A percentile compares a stretch with the other conserved stretches of the same genome.
Conservation (phyloP, 345 rosid species). For the Geranium rotundifolium region DNA sequence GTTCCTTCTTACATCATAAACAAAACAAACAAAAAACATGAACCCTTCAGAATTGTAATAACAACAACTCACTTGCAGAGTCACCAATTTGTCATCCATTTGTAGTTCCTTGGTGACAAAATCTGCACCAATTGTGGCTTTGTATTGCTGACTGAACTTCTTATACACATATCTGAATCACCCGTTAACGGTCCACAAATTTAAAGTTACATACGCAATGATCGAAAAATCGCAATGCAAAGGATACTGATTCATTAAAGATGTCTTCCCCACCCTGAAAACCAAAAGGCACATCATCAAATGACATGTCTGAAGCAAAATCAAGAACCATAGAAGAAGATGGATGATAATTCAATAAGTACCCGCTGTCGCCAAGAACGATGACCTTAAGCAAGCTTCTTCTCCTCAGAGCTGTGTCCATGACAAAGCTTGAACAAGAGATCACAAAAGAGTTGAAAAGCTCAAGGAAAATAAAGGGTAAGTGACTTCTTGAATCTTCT, state of each 20-base stretch:
- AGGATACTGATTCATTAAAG: too few relatives aligned
- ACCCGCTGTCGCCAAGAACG: slow-evolving; percentile 89
- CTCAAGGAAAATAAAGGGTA: not conserved
- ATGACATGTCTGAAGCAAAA: not conserved
- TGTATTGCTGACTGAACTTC: too few relatives aligned
- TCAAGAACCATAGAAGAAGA: not conserved
- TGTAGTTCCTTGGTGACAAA: slow-evolving; percentile 83
- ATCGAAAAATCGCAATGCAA: too few relatives aligned
- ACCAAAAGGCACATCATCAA: too few relatives aligned
- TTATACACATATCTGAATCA: too few relatives aligned
- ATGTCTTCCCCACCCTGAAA: slow-evolving; percentile 87
- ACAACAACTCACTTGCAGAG: slow-evolving; percentile 55
- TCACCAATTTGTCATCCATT: slow-evolving; percentile 60
- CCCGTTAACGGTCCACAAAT: too few relatives aligned
- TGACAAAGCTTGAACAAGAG: not conserved
- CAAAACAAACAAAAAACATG: not conserved
- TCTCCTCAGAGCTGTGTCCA: slow-evolving; percentile 42
- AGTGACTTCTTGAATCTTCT: not conserved
- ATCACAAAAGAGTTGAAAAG: not conserved
- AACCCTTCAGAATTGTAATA: not conserved
- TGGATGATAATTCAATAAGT: slow-evolving; percentile 1
- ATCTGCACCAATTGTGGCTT: too few relatives aligned
- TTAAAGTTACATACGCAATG: too few relatives aligned
- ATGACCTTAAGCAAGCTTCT: slow-evolving; percentile 77
- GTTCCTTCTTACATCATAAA: not conserved